Base-by-base conservation (phyloP, 345 rosid species). In the Jatropha curcas region DNA sequence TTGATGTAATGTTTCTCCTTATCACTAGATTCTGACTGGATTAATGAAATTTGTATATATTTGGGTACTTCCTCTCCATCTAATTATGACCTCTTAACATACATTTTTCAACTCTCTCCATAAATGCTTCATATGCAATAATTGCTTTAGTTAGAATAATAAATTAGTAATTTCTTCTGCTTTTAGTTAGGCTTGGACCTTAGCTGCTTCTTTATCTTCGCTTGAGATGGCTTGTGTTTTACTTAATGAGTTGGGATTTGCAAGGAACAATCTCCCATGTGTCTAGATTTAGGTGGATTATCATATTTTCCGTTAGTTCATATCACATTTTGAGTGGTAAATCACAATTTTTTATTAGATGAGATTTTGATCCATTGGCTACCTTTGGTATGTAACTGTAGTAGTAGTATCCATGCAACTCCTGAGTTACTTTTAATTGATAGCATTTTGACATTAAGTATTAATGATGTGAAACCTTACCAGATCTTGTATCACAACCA, bases 1-100 rank as follows among this genome's bases (percentile, higher is more conserved):
- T 62, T 78, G 81, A 82, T 65, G 31, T 67, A 57, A 70, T 66
- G 60, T 68, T 57, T 65, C 48, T 46, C 57, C 70, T 39, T 27
- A 4, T 67, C 53, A 63, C 71, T 72, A 53, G 48, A 46, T 5
- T 30, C 43, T 52, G 16, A 58, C 58, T 57, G 68, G 20, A 62
- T 67, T 7, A 9, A 41, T 41, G 55, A 62, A 67, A 67, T 25
- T 7, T 67, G 55, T 71, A 53, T 60, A 13, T 75, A 51, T 27
- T 43, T 67, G 30, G 28, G 4, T 34, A 55, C 57, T 30, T 56
- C 14, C 56, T 14, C 22, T 24, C 20, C 19, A 65, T 10, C 68
- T 43, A 65, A 65, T 65, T 28, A 65, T 45, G 27, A 43, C 55
- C 55, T 14, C 34, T 60, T 35, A 3, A 35, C 11, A 0, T 60